phyloP scores from a whole-genome alignment of 495 filamentous ascomycete species.

The Platismatia glauca region DNA sequence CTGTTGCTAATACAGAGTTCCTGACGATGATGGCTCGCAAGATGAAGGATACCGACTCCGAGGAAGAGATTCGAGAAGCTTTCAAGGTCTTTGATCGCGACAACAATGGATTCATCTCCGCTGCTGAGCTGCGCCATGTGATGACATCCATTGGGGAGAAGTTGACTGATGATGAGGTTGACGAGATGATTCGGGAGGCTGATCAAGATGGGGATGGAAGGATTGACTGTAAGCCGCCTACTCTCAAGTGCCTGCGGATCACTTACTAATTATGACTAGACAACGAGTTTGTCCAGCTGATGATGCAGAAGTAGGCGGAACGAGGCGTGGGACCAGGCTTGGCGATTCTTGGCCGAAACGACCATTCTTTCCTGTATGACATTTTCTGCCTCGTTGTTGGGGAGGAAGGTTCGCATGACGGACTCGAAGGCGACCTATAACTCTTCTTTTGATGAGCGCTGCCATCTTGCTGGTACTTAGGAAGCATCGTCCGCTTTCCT shows the following conservation, averaged over 20 bases:
- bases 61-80: constrained; percentile 96
- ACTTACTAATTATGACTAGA: constrained; percentile 43
- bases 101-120: constrained; percentile 99
- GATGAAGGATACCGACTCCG: constrained; percentile 99
- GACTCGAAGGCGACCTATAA: background rate
- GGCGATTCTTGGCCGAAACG: background rate
- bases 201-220: constrained; percentile 97
- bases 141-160: constrained; percentile 99
- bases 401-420: background rate
- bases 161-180: constrained; percentile 97
- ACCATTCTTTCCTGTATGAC: background rate
- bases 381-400: background rate
- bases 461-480: background rate
- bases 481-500: background rate
- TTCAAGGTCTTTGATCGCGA: constrained; percentile 98
- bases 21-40: constrained; percentile 99
- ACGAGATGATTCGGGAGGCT: constrained; percentile 99
- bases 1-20: constrained; percentile 57
- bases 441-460: background rate
- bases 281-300: constrained; percentile 99
- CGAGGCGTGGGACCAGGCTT: background rate
- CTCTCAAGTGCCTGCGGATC: too few species aligned
- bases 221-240: constrained; percentile 73
- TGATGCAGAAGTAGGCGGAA: constrained; percentile 88
- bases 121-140: constrained; percentile 93